Base-by-base conservation (phyloP, 139 green algal species). In the Klebsormidium nitens region DNA sequence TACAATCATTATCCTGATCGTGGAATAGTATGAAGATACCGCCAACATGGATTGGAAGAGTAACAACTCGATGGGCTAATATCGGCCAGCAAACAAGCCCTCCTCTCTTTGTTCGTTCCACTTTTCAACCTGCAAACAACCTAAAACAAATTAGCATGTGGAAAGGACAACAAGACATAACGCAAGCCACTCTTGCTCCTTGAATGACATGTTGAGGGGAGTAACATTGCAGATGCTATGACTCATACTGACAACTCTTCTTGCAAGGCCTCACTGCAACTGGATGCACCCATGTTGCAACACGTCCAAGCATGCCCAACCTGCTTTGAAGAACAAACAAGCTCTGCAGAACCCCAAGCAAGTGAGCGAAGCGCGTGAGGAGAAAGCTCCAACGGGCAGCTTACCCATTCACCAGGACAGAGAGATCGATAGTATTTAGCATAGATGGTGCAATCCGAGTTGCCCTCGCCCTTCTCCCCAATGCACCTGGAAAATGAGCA, bases 321-420 rank as follows among this genome's bases (percentile, higher is more conserved):
- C 36, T 62, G 26, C n/a, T 5, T 31, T 32, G 4, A 3, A 6
- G 28, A 6, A 62, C 11, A 5, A 36, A 32, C n/a, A 62, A 5
- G n/a, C 5, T 46, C n/a, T 49, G 19, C 59, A 61, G 19, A 8
- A 61, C n/a, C n/a, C n/a, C n/a, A n/a, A n/a, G n/a, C n/a, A 63
- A 32, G 0, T 44, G 42, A 42, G 3, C 23, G n/a, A 37, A 62
- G 40, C 37, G 19, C 61, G 35, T 36, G 48, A 62, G 4, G 11
- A 1, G 42, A 38, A 62, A 52, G n/a, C n/a, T n/a, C n/a, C n/a
- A n/a, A n/a, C n/a, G n/a, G n/a, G n/a, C n/a, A 55, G n/a, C 67
- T 60, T 47, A 93, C 82, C 89, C 89, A 95, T 11, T 95, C 89
- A 8, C n/a, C 59, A n/a, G 90, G 90, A 84, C 90, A 96, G 36